Evolutionary conservation across 345 rosid genomes (phyloP).

Genomic region (Ricinus communis): DNA sequence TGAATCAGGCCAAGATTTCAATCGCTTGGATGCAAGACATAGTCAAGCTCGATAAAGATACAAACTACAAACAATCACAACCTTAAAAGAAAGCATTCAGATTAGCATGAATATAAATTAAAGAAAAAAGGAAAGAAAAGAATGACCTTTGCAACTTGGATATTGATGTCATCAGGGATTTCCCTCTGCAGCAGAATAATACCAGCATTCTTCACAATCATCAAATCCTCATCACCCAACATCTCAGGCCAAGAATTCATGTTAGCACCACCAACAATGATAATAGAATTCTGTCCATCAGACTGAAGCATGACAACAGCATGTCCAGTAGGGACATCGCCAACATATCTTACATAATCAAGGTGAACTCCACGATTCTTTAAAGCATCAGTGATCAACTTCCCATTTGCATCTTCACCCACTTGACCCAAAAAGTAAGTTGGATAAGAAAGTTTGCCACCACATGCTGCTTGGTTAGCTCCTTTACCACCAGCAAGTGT

Average conservation of each 20-base stretch:
- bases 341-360: conserved; percentile 48
- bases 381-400: conserved; percentile 59
- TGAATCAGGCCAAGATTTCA: too few species aligned
- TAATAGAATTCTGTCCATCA: conserved; percentile 88
- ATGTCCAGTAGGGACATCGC: conserved; percentile 78
- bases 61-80: neutral
- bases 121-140: too few species aligned
- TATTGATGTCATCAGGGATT: conserved; percentile 86
- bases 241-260: conserved; percentile 74
- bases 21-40: too few species aligned
- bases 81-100: neutral
- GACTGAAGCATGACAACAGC: conserved; percentile 95
- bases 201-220: conserved; percentile 77
- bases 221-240: conserved; percentile 54
- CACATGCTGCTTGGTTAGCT: conserved; percentile 94
- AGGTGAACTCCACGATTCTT: conserved; percentile 57
- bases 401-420: conserved; percentile 85
- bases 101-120: neutral
- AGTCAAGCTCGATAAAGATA: too few species aligned
- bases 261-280: conserved; percentile 91
- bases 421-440: conserved; percentile 79
- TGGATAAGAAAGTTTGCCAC: conserved; percentile 68
- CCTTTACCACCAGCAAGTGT: conserved; percentile 93
- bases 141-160: conserved; percentile 81
- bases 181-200: conserved; percentile 85